Conservation (phyloP, 345 rosid genomes). For the Lepidium aucheri region DNA sequence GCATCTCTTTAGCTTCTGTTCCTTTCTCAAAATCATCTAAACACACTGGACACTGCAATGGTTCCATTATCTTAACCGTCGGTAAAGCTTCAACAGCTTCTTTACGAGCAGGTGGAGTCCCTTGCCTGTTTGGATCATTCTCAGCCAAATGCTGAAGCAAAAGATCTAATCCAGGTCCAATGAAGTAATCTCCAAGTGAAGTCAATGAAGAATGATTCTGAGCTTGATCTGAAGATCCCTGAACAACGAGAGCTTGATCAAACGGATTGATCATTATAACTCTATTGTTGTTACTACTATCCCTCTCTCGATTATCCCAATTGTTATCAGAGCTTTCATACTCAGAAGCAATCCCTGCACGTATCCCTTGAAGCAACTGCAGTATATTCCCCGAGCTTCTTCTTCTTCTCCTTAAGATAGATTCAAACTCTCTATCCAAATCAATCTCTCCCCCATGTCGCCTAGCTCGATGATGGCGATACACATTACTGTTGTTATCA, state of each 20-base stretch:
- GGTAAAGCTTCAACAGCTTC: constrained; percentile 77
- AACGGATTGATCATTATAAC: constrained; percentile 58
- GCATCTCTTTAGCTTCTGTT: constrained; percentile 67
- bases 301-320: constrained; percentile 33
- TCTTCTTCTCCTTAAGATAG: constrained; percentile 50
- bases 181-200: constrained; percentile 77
- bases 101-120: constrained; percentile 84
- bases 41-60: constrained; percentile 69
- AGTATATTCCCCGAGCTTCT: constrained; percentile 64
- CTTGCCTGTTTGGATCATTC: constrained; percentile 76
- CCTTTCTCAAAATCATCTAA: constrained; percentile 78
- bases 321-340: constrained; percentile 41
- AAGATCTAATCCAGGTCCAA: constrained; percentile 78
- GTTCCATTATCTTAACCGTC: constrained; percentile 43
- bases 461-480: constrained; percentile 24
- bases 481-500: constrained; percentile 20
- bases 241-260: constrained; percentile 42
- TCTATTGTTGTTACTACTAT: constrained; percentile 29
- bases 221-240: constrained; percentile 21
- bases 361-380: constrained; percentile 76
- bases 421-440: constrained; percentile 60
- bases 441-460: constrained; percentile 45
- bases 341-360: constrained; percentile 65
- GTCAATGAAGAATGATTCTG: constrained; percentile 40
- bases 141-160: constrained; percentile 86